Conservation (phyloP, 2,329 filamentous ascomycete genomes). For the Aureobasidium sp. region DNA sequence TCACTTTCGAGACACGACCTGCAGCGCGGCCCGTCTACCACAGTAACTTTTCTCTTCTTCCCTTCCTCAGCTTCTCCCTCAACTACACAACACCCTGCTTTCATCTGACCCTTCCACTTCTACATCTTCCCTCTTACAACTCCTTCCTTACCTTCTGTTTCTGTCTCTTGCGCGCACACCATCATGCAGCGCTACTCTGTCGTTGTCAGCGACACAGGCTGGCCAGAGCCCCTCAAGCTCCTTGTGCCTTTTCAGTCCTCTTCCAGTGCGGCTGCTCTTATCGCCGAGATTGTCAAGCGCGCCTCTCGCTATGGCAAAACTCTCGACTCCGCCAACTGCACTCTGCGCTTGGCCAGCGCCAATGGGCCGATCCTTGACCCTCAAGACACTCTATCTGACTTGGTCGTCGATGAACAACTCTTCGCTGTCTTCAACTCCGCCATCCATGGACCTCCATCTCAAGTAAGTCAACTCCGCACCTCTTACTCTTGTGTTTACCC, state of each 20-base stretch:
- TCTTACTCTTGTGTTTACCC: no score
- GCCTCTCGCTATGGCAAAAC: slow-evolving; percentile 16
- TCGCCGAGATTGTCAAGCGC: slow-evolving; percentile 21
- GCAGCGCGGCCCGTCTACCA: no score
- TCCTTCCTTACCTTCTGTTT: no score
- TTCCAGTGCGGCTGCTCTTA: slow-evolving; percentile 18
- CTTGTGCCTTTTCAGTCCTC: slow-evolving; percentile 20
- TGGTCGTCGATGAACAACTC: slow-evolving; percentile 22
- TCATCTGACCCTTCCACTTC: no score
- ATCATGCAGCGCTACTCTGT: slow-evolving; percentile 24
- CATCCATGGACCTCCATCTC: not conserved
- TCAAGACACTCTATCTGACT: slow-evolving; percentile 24
- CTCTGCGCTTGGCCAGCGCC: slow-evolving; percentile 22
- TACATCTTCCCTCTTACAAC: no score
- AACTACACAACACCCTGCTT: no score
- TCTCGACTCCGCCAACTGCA: slow-evolving; percentile 19
- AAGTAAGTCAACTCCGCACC: not conserved
- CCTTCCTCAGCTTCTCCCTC: no score
- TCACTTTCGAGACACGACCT: no score
- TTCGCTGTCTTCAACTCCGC: slow-evolving; percentile 20
- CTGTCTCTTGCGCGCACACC: not conserved
- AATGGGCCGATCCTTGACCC: slow-evolving; percentile 25
- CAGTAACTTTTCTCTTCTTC: no score
- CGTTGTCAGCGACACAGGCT: slow-evolving; percentile 17
- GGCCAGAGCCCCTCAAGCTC: slow-evolving; percentile 15